A percentile compares a stretch with the other conserved stretches of the same genome.
Evolutionary conservation across 2,329 filamentous ascomycete genomes (phyloP).

Genomic region (Pseudocercospora cruenta): DNA sequence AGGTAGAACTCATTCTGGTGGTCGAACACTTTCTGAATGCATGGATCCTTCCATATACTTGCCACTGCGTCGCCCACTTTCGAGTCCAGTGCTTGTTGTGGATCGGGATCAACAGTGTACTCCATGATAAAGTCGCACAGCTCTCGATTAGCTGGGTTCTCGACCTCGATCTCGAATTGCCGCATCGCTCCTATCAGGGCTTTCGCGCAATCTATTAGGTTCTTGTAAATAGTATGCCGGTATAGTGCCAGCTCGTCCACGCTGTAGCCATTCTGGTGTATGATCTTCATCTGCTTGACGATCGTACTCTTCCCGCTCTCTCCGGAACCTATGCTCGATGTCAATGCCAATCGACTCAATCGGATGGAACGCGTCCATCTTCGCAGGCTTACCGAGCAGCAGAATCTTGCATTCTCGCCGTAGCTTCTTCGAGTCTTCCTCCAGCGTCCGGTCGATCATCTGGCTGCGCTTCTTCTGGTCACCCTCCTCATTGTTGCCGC

Average conservation of each 20-base stretch:
- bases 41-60: slow-evolving; percentile 87
- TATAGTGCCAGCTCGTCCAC: slow-evolving; percentile 93
- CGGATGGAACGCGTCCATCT: not conserved
- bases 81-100: slow-evolving; percentile 79
- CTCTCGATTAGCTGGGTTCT: slow-evolving; percentile 70
- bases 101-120: slow-evolving; percentile 88
- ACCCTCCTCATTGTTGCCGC: slow-evolving; percentile 81
- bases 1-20: slow-evolving; percentile 97
- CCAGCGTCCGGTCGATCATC: slow-evolving; percentile 88
- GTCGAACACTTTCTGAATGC: slow-evolving; percentile 80
- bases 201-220: slow-evolving; percentile 94
- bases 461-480: slow-evolving; percentile 94
- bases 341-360: slow-evolving; percentile 17
- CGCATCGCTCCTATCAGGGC: slow-evolving; percentile 88
- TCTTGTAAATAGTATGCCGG: slow-evolving; percentile 96
- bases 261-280: slow-evolving; percentile 96
- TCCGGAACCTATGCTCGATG: slow-evolving; percentile 71
- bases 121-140: slow-evolving; percentile 80
- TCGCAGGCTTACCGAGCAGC: slow-evolving; percentile 71
- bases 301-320: slow-evolving; percentile 99
- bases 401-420: slow-evolving; percentile 99
- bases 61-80: slow-evolving; percentile 82
- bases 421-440: slow-evolving; percentile 91
- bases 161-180: slow-evolving; percentile 84
- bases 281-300: slow-evolving; percentile 99